A percentile compares a stretch with the other conserved stretches of the same genome.
Evolutionary conservation across 306 rosid species (phyloP).

Genomic region (Calophaca sinica): DNA sequence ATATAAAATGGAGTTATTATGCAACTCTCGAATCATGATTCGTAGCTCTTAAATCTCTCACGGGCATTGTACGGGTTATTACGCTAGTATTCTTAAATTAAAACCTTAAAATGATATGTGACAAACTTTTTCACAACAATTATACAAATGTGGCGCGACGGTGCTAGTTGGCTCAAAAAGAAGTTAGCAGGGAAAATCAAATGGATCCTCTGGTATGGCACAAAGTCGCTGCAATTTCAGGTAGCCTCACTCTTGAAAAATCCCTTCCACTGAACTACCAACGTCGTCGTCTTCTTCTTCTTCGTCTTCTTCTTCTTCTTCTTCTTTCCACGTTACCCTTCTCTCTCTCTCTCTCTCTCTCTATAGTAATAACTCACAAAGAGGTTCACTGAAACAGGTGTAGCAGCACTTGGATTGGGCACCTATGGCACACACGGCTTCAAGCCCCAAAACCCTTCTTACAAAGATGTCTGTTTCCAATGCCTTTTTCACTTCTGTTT

Average conservation of each 20-base stretch:
- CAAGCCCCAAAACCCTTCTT: conserved; percentile 82
- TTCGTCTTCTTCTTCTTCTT: not conserved
- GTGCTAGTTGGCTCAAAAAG: too few species aligned
- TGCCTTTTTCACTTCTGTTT: conserved; percentile 29
- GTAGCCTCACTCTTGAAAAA: conserved; percentile 40
- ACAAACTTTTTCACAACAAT: too few species aligned
- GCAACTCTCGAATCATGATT: too few species aligned
- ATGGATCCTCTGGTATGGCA: conserved; percentile 87
- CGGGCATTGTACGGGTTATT: too few species aligned
- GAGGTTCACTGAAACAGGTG: conserved; percentile 56
- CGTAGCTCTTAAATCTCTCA: too few species aligned
- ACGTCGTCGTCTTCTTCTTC: not conserved
- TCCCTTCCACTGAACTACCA: not conserved
- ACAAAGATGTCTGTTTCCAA: conserved; percentile 62
- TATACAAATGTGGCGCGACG: too few species aligned
- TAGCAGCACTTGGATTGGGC: conserved; percentile 88
- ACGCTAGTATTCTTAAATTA: too few species aligned
- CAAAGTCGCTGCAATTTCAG: conserved; percentile 89
- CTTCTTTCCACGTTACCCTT: too few species aligned
- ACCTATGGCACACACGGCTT: conserved; percentile 87
- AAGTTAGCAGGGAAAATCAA: not conserved
- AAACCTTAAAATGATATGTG: too few species aligned
- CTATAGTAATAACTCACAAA: too few species aligned
- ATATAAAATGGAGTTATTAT: too few species aligned
- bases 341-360: too few species aligned